Conservation (phyloP, 306 rosid species). For the Echinosophora koreensis region DNA sequence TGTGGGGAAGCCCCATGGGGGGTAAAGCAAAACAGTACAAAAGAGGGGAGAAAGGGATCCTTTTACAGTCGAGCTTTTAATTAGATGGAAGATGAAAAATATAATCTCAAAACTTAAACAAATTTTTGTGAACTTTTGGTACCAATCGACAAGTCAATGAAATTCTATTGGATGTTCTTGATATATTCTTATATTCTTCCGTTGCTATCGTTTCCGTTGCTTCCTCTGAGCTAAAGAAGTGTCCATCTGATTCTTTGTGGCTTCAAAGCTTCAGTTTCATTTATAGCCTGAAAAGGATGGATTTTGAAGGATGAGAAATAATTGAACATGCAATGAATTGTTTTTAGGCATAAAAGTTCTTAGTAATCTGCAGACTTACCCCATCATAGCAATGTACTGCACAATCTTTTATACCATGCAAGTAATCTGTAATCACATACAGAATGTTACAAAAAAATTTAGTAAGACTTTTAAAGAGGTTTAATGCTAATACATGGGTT, state of each 20-base stretch:
- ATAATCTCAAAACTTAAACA: conserved; percentile 65
- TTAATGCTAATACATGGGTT: neutral
- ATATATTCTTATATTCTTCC: conserved; percentile 52
- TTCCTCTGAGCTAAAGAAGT: conserved; percentile 44
- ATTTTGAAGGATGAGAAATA: conserved; percentile 41
- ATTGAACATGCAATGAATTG: conserved; percentile 14
- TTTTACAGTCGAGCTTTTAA: neutral
- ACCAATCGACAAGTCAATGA: conserved; percentile 86
- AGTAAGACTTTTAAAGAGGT: conserved; percentile 9
- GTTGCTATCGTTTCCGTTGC: conserved; percentile 37
- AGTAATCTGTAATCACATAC: conserved; percentile 67
- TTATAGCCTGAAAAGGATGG: conserved; percentile 65
- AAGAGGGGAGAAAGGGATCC: neutral
- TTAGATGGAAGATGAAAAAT: neutral
- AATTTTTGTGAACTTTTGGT: conserved; percentile 77
- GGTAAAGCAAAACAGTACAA: too few species aligned
- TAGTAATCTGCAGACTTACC: conserved; percentile 55
- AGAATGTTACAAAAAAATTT: conserved; percentile 18
- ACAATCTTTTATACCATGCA: conserved; percentile 79
- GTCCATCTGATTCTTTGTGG: conserved; percentile 39
- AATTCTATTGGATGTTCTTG: conserved; percentile 65
- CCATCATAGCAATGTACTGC: conserved; percentile 61
- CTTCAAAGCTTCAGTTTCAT: conserved; percentile 64
- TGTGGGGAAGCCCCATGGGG: neutral
- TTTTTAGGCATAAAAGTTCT: neutral